Base-by-base conservation (phyloP, 306 rosid species). In the Senna tora region DNA sequence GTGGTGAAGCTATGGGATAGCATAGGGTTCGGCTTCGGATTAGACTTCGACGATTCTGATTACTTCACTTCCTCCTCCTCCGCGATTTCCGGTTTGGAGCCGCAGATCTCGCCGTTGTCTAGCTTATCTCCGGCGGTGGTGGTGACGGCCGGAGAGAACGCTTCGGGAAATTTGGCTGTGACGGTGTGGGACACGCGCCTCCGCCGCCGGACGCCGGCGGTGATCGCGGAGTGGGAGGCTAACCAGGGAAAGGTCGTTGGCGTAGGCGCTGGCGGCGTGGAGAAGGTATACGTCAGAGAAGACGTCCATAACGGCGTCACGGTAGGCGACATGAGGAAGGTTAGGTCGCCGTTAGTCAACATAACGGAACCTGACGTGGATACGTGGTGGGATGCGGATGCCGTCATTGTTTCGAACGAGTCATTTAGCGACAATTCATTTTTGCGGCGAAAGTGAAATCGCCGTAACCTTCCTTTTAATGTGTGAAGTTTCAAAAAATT, bases 1-100 rank as follows among this genome's bases (percentile, higher is more conserved):
- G 99, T 94, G 43, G 99, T 94, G 15, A 88, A 91, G 67, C 79
- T 91, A 4, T 94, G 99, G 99, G 97, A 91, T 21, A 82, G 79
- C 78, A 67, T 87, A 9, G 90, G 87, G 3, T 81, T 90, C 3
- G 84, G 89, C 0, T 32, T 88, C n/a, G 90, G 86, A 0, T 61
- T 69, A 47, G 83, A 81, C 74, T 84, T 61, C 32, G 81, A 79
- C 7, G 85, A 69, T 49, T 67, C 38, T 69, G 86, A 82, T 2
- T 41, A 15, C 9, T 14, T 1, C 30, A 25, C 42, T 7, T 16
- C 50, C 21, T 5, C 7, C 15, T 32, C 65, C 8, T 2, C 42
- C 9, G 13, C 42, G 62, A 16, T 12, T 38, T 5, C 36, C 17
- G 64, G 55, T 16, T 42, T 49, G 0, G 54, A 58, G 19, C n/a